Evolutionary conservation across 2,329 filamentous ascomycete species (phyloP).

Genomic region (Ascocoryne sarcoides): DNA sequence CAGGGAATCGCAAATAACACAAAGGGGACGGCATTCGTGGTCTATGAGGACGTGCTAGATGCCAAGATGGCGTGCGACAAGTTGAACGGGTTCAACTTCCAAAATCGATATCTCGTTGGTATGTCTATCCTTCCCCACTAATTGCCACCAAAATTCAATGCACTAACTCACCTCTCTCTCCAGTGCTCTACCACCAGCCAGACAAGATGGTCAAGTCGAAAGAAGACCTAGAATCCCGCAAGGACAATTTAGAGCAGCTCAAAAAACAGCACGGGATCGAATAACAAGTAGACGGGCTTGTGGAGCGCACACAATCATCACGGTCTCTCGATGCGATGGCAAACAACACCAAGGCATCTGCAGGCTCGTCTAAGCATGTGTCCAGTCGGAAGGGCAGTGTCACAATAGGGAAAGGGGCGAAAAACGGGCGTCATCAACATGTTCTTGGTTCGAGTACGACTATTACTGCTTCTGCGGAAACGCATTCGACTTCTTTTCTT

Average conservation of each 20-base stretch:
- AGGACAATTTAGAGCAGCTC: conserved; percentile 95
- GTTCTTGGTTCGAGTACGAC: background rate
- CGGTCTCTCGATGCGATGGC: background rate
- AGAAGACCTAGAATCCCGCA: conserved; percentile 87
- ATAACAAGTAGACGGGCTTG: conserved; percentile 75
- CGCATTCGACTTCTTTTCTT: background rate
- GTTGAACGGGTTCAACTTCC: conserved; percentile 99
- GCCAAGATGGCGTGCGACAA: conserved; percentile 99
- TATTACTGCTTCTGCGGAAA: background rate
- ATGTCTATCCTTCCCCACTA: conserved; percentile 34
- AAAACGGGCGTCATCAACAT: background rate
- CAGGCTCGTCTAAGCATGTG: background rate
- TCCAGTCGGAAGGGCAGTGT: background rate
- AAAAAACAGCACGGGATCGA: conserved; percentile 98
- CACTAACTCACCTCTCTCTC: conserved; percentile 1
- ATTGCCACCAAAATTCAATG: conserved; percentile 5
- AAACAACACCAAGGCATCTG: background rate
- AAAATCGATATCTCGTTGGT: conserved; percentile 98
- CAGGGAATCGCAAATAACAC: conserved; percentile 96
- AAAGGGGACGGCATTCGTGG: conserved; percentile 97
- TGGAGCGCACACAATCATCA: conserved; percentile 29
- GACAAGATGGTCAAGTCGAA: conserved; percentile 78
- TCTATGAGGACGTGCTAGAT: conserved; percentile 99
- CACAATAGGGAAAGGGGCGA: background rate
- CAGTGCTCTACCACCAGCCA: conserved; percentile 68